phyloP scores from a whole-genome alignment of 148 eudicot species.

The Arctostaphylos glauca region DNA sequence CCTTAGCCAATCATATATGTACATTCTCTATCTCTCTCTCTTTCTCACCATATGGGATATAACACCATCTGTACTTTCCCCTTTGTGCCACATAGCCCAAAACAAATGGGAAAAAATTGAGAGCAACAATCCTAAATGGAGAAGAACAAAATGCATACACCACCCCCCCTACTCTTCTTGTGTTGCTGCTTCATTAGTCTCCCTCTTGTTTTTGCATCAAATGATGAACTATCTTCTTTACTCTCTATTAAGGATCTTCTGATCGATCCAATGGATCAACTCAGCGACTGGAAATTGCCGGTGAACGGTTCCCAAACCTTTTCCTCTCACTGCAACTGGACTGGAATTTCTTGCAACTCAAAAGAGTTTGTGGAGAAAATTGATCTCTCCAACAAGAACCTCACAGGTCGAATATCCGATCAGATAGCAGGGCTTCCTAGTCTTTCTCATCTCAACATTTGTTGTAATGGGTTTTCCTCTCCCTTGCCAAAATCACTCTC shows the following conservation, averaged over 20 bases:
- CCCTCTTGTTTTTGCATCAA: conserved; percentile 20
- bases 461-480: conserved; percentile 66
- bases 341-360: conserved; percentile 69
- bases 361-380: conserved; percentile 53
- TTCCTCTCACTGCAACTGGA: conserved; percentile 67
- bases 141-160: conserved; percentile 27
- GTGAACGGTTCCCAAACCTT: neutral
- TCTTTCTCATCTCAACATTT: conserved; percentile 48
- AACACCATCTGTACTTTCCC: conserved; percentile 11
- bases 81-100: conserved; percentile 17
- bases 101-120: conserved; percentile 19
- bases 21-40: conserved; percentile 12
- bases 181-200: conserved; percentile 35
- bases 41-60: conserved; percentile 17
- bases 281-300: conserved; percentile 51
- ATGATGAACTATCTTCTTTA: conserved; percentile 42
- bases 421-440: conserved; percentile 42
- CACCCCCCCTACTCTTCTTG: conserved; percentile 23
- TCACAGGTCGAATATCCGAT: conserved; percentile 59
- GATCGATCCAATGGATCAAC: conserved; percentile 48
- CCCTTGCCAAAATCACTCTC: conserved; percentile 53
- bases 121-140: neutral
- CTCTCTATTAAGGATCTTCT: conserved; percentile 56
- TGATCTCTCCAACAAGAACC: conserved; percentile 75
- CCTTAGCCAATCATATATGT: neutral